Percentiles rank a stretch among this genome's conserved stretches.
Evolutionary conservation across 225 moss, liverwort and hornwort species (phyloP).

Genomic region (Pseudisothecium myosuroides): DNA sequence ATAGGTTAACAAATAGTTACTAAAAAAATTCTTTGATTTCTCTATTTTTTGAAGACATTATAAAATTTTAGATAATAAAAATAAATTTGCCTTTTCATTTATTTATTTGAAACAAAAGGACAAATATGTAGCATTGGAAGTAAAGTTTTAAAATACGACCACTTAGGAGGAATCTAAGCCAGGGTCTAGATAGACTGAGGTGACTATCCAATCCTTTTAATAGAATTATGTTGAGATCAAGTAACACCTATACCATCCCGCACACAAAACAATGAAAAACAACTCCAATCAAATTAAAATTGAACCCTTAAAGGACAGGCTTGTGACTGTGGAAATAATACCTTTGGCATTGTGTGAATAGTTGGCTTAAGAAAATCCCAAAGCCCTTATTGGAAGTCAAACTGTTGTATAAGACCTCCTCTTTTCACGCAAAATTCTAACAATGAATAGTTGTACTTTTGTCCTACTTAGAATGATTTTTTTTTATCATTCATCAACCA

Average conservation of each 20-base stretch:
- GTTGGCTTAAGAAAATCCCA: too few relatives aligned
- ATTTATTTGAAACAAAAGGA: neutral
- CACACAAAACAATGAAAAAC: neutral
- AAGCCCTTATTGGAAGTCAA: too few relatives aligned
- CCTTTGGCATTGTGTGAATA: too few relatives aligned
- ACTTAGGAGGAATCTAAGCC: accelerated
- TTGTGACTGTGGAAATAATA: too few relatives aligned
- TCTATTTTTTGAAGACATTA: neutral
- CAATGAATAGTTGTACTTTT: too few relatives aligned
- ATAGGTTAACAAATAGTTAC: neutral
- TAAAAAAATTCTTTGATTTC: too few relatives aligned
- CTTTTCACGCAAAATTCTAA: too few relatives aligned
- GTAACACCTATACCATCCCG: accelerated
- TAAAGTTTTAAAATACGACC: neutral
- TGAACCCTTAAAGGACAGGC: too few relatives aligned
- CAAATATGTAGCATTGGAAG: accelerated
- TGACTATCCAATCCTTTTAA: accelerated
- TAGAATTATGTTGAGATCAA: accelerated
- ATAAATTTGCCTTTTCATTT: neutral
- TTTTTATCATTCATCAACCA: too few relatives aligned
- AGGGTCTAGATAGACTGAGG: accelerated
- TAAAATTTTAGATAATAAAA: accelerated
- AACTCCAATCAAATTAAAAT: too few relatives aligned
- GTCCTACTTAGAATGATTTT: too few relatives aligned
- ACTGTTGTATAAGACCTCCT: too few relatives aligned